These are phyloP conservation scores for Leccinum uliginosum DNA, from an alignment of 768 basidiomycete genomes.

Conservation along the genomic window DNA sequence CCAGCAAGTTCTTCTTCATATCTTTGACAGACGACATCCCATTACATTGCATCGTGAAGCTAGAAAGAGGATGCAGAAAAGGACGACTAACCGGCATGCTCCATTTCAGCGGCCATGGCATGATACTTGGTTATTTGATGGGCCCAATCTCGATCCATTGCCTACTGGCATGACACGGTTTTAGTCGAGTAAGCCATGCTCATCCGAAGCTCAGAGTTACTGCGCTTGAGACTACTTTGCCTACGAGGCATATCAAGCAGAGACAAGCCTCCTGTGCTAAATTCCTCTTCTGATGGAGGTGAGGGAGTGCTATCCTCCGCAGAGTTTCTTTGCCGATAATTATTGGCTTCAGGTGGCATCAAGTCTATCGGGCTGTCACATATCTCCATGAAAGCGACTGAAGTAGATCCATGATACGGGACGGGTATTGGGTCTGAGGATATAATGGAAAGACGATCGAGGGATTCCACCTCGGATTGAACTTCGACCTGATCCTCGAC, in stretches of 20 bases:
- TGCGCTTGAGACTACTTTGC: constrained; percentile 63
- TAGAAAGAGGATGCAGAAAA: neutral
- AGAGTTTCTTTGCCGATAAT: constrained; percentile 13
- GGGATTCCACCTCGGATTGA: constrained; percentile 24
- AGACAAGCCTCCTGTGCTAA: constrained; percentile 25
- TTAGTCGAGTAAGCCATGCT: constrained; percentile 52
- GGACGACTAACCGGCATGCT: constrained; percentile 34
- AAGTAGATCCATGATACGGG: constrained; percentile 39
- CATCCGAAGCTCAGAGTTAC: constrained; percentile 41
- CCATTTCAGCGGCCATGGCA: constrained; percentile 36
- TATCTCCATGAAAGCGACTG: constrained; percentile 27
- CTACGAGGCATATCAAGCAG: constrained; percentile 39
- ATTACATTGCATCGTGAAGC: constrained; percentile 20
- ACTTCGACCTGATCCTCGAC: constrained; percentile 16
- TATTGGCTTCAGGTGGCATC: constrained; percentile 8
- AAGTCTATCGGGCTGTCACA: constrained; percentile 31
- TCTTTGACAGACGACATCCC: constrained; percentile 50
- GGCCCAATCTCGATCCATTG: constrained; percentile 60
- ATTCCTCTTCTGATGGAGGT: constrained; percentile 33
- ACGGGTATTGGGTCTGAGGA: constrained; percentile 45
- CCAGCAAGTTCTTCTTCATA: constrained; percentile 63
- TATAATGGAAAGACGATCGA: constrained; percentile 25
- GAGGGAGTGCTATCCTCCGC: constrained; percentile 23
- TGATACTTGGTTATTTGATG: constrained; percentile 51
- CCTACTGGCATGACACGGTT: constrained; percentile 75